Base-by-base conservation (phyloP, 805 yeast genomes). In the Candida morakotiae region DNA sequence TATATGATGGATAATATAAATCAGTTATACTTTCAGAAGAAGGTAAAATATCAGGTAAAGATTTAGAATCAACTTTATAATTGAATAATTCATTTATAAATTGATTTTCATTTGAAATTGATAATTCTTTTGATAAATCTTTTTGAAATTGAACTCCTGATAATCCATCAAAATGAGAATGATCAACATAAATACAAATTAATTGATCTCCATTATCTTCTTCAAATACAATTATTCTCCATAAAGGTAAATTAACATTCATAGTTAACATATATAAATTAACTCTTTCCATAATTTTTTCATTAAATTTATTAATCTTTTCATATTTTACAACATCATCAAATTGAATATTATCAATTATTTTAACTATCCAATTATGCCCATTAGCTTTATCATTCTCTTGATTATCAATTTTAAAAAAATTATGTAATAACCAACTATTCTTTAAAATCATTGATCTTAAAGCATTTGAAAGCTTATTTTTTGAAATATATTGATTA, bases 141-240 rank as follows among this genome's bases (percentile, higher is more conserved):
- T 45, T 43, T 26, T 60, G 65, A 40, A 64, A 58, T 34, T 48
- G 50, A 13, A 44, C 42, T 1, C 59, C 64, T 3, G 63, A 51
- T 8, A 48, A 43, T 2, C 67, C 69, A 44, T 62, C 68, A 32
- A 47, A 54, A 10, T 57, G 36, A 4, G 54, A 25, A 38, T 53
- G 66, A 28, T 60, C 62, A 41, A 50, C 56, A 25, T 33, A 38
- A 31, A 56, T 43, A 15, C 53, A 27, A 9, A 53, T 11, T 36
- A 45, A 44, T 28, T 47, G 53, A 11, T 22, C 38, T 3, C 36
- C 41, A 20, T 23, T 21, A 1, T 28, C 21, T 16, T 37, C 31
- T 18, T 49, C 49, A 25, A 36, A 43, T 2, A 55, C 46, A 28
- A 44, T 23, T 6, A 55, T 24, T 28, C 43, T 42, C 60, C 60